Evolutionary conservation across 139 green algal genomes (phyloP).

Genomic region (Coelastrella sp.): DNA sequence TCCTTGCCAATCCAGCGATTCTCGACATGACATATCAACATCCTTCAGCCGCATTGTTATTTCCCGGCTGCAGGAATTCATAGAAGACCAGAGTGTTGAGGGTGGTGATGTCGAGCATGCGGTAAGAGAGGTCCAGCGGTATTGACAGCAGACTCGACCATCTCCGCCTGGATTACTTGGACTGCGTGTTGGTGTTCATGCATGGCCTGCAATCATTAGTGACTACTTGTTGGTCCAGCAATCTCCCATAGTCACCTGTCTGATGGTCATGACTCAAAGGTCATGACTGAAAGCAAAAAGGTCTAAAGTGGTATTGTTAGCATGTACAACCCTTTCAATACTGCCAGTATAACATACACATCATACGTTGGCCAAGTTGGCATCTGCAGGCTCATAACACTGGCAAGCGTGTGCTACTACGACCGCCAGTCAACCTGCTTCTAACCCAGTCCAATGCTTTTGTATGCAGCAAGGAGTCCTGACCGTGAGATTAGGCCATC

Average conservation of each 20-base stretch:
- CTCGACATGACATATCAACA: not conserved
- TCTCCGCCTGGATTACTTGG: not conserved
- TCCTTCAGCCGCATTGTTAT: not conserved
- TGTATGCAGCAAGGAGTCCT: constrained; percentile 86
- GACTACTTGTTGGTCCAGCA: too few relatives aligned
- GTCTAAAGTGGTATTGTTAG: too few relatives aligned
- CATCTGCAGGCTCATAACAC: not conserved
- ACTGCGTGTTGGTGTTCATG: not conserved
- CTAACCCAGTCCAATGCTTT: not conserved
- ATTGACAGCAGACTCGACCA: not conserved
- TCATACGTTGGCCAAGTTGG: not conserved
- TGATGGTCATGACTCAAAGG: too few relatives aligned
- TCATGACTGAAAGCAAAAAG: too few relatives aligned
- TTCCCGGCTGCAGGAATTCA: constrained; percentile 52
- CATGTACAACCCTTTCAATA: too few relatives aligned
- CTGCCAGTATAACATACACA: too few relatives aligned
- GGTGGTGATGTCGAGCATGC: constrained; percentile 80
- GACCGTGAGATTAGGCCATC: constrained; percentile 78
- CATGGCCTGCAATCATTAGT: too few relatives aligned
- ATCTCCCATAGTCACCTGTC: too few relatives aligned
- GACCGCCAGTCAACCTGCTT: not conserved
- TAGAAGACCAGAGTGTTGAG: constrained; percentile 70
- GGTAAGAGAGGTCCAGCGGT: constrained; percentile 48
- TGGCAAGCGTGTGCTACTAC: not conserved
- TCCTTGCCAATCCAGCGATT: not conserved